Percentiles rank a stretch among this genome's conserved stretches.
These are phyloP conservation scores for Diaporthe citri DNA, from an alignment of 2,329 filamentous ascomycete genomes.

Conservation along the genomic window DNA sequence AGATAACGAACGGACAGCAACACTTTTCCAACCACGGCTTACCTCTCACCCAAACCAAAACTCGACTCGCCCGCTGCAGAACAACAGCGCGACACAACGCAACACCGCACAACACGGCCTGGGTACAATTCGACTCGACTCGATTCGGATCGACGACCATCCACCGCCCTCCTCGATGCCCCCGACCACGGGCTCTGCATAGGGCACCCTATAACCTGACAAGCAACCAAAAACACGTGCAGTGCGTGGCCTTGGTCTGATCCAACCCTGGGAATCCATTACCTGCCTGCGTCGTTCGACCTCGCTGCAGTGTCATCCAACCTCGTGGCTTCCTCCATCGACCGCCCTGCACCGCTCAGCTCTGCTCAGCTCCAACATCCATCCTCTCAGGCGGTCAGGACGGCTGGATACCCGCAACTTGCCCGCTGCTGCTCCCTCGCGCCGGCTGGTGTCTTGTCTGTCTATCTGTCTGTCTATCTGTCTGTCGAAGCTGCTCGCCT, in stretches of 20 bases:
- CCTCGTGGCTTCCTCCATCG: no score
- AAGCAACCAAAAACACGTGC: not conserved
- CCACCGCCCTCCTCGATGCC: slow-evolving; percentile 11
- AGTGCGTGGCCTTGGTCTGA: not conserved
- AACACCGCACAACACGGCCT: not conserved
- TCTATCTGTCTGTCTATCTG: not conserved
- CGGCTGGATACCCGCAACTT: no score
- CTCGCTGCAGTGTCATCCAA: no score
- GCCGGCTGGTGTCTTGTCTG: no score
- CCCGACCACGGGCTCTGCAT: slow-evolving; percentile 25
- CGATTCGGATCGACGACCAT: not conserved
- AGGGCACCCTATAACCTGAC: slow-evolving; percentile 11
- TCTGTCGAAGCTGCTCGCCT: slow-evolving; percentile 4
- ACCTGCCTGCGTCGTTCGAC: no score
- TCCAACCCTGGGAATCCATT: no score
- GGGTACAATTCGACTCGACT: not conserved
- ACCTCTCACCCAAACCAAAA: not conserved
- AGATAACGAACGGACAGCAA: slow-evolving; percentile 31
- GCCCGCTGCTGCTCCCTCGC: no score
- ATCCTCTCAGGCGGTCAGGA: no score
- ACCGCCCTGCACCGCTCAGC: no score
- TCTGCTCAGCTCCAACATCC: no score
- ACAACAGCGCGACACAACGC: not conserved
- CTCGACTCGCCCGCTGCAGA: not conserved
- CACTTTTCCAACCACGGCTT: slow-evolving; percentile 16